A percentile compares a stretch with the other conserved stretches of the same genome.
These are phyloP conservation scores for Scleroderma bovista DNA, from an alignment of 768 basidiomycete genomes.

Conservation along the genomic window DNA sequence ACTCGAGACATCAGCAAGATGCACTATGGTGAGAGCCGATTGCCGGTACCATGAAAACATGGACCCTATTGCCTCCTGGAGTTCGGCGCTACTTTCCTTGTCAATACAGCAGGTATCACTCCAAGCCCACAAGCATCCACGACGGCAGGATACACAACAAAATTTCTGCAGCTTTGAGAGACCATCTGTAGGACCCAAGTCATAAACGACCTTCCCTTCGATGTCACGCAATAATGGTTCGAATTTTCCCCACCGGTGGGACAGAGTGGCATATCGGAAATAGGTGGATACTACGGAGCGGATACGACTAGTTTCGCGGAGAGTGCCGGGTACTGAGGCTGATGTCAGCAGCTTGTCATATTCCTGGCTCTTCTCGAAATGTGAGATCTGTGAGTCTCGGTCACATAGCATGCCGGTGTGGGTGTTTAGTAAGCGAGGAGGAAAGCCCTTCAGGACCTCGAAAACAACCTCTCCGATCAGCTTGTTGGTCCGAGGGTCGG, in stretches of 20 bases:
- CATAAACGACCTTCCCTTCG: neutral
- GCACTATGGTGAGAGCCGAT: neutral
- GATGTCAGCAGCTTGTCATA: neutral
- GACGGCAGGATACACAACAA: neutral
- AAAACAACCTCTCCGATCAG: neutral
- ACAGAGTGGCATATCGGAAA: neutral
- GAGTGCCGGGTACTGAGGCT: neutral
- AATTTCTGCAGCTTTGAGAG: neutral
- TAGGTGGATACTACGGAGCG: neutral
- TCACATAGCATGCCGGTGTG: neutral
- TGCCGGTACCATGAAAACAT: slow-evolving; percentile 1
- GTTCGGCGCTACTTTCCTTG: neutral
- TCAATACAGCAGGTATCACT: slow-evolving; percentile 2
- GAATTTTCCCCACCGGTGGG: neutral
- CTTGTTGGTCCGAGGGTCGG: neutral
- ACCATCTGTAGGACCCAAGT: neutral
- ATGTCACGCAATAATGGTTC: neutral
- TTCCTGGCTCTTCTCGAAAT: neutral
- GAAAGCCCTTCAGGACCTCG: neutral
- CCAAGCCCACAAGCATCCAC: neutral
- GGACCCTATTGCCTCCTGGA: neutral
- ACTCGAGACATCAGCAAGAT: neutral
- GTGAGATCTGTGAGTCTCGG: neutral
- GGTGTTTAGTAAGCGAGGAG: neutral
- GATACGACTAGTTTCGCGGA: neutral